Evolutionary conservation across 352 stramenopile genomes (phyloP).

Genomic region (Phytopythium helicoides): DNA sequence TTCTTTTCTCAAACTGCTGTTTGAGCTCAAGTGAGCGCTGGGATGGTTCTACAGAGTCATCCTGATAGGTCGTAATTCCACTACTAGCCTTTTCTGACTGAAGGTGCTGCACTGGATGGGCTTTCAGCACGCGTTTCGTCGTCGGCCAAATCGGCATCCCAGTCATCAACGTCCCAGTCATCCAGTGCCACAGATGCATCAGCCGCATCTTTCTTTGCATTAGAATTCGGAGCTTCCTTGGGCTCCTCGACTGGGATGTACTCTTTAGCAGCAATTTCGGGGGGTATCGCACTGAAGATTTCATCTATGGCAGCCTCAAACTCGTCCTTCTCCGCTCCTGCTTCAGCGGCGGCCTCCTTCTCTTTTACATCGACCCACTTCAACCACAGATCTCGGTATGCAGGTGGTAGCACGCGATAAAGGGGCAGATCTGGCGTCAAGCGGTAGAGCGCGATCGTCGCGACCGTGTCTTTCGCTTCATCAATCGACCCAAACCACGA

Average conservation of each 20-base stretch:
- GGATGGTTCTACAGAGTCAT: neutral
- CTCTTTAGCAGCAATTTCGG: slow-evolving; percentile 45
- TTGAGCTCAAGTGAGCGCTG: slow-evolving; percentile 36
- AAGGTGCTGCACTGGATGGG: too few species aligned
- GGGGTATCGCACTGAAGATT: slow-evolving; percentile 44
- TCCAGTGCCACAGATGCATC: slow-evolving; percentile 17
- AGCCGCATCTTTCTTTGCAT: neutral
- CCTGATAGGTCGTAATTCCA: too few species aligned
- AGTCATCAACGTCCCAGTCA: slow-evolving; percentile 70
- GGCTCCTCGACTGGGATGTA: neutral
- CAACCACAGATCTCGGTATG: slow-evolving; percentile 88
- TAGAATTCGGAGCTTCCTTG: neutral
- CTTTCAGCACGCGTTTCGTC: neutral
- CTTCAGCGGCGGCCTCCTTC: slow-evolving; percentile 24
- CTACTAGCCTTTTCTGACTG: too few species aligned
- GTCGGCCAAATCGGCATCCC: slow-evolving; percentile 61
- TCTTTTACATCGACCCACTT: slow-evolving; percentile 51
- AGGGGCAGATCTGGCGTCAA: slow-evolving; percentile 82
- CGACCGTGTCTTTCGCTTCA: slow-evolving; percentile 71
- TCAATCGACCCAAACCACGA: slow-evolving; percentile 60
- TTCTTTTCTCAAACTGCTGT: slow-evolving; percentile 29
- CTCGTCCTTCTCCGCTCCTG: slow-evolving; percentile 36
- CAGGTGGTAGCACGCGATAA: slow-evolving; percentile 87
- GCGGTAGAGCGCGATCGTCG: slow-evolving; percentile 86
- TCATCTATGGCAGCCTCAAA: slow-evolving; percentile 54